These are phyloP conservation scores for Cryptococcus sp. DNA, from an alignment of 1,284 basidiomycete genomes.

Conservation along the genomic window DNA sequence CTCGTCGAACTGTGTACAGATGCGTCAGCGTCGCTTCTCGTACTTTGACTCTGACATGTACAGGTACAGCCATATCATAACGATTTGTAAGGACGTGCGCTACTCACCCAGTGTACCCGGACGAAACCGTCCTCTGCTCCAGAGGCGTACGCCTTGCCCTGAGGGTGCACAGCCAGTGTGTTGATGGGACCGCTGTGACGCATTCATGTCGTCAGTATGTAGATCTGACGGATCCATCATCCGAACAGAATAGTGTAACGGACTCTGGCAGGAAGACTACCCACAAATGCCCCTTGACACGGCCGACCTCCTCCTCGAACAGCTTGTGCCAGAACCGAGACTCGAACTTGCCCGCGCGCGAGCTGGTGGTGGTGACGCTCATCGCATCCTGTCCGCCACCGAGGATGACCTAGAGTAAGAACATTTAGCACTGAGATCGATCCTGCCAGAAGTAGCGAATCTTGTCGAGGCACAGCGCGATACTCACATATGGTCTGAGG, in stretches of 20 bases:
- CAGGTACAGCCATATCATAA: background rate
- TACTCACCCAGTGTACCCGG: constrained; percentile 67
- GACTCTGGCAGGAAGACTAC: constrained; percentile 16
- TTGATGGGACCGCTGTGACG: constrained; percentile 89
- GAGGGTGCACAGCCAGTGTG: constrained; percentile 93
- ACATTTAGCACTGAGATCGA: background rate
- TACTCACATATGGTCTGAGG: constrained; percentile 74
- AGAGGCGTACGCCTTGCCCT: constrained; percentile 85
- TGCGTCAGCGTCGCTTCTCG: background rate
- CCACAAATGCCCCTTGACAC: constrained; percentile 83
- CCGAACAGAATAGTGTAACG: background rate
- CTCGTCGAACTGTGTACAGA: constrained; percentile 71
- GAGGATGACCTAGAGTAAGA: constrained; percentile 66
- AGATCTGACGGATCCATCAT: background rate
- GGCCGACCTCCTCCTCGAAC: constrained; percentile 96
- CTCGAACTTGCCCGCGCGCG: constrained; percentile 96
- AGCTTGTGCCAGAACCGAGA: constrained; percentile 98
- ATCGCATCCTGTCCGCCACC: constrained; percentile 98
- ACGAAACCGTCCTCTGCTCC: constrained; percentile 97
- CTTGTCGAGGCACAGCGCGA: background rate
- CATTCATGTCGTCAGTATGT: background rate
- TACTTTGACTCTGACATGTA: too few relatives aligned
- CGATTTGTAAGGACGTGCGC: too few relatives aligned
- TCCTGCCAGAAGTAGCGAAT: too few relatives aligned
- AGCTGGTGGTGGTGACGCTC: constrained; percentile 92